Base-by-base conservation (phyloP, 495 filamentous ascomycete genomes). In the Talaromyces stipitatus region DNA sequence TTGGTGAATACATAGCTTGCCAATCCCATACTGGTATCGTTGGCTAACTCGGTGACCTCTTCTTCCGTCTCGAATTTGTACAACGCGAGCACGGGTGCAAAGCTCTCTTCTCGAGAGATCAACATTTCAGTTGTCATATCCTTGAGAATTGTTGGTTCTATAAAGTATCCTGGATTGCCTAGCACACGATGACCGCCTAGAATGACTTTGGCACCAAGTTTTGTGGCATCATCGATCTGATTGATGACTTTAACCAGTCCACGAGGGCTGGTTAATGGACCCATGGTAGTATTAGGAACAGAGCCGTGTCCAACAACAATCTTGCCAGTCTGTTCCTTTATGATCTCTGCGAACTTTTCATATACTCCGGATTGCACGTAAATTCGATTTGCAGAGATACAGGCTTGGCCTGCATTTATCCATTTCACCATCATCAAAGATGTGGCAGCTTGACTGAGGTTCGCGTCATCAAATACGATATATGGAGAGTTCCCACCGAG, bases 1-100 rank as follows among this genome's bases (percentile, higher is more conserved):
- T 87, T 87, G 4, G 86, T 88, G 68, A 89, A 90, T 50, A 81
- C 86, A 64, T 89, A 87, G 38, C 81, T 84, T 2, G 84, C 84
- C 58, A 88, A 64, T 16, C 85, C 85, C 83, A 87, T 86, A 58
- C 82, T 85, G 3, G 85, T 87, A 36, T 82, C 73, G 60, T 88
- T 88, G 1, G 85, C 86, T 33, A 69, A 58, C 56, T 72, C 65
- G 0, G 88, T 81, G 4, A 78, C 87, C 62, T 89, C 82, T 0
- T 86, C 84, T 65, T 90, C 87, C 0, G 77, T 86, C 28, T 87
- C 82, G 56, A 90, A 90, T 28, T 75, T 74, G 63, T 86, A 88
- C 54, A 90, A 66, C 2, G 85, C 85, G 8, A 82, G 73, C 7
- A 90, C 70, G 0, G 87, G 87, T 3, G 83, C 85, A 66, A 90